A percentile compares a stretch with the other conserved stretches of the same genome.
These are phyloP conservation scores for Rhodomyrtus psidioides DNA, from an alignment of 441 rosid genomes.

Conservation along the genomic window DNA sequence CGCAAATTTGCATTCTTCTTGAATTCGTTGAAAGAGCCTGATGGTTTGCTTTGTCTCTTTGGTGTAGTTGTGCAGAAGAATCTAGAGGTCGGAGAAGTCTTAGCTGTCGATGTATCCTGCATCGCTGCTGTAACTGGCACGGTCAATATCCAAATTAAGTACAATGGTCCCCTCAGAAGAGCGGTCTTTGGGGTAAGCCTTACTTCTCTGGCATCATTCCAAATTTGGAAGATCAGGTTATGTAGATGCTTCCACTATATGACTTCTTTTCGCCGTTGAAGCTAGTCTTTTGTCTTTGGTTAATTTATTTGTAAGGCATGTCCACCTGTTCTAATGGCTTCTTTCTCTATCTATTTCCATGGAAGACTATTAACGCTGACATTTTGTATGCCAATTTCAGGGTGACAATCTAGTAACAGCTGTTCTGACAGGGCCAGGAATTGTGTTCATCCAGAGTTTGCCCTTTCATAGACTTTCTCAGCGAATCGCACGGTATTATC, in stretches of 20 bases:
- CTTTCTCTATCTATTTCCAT: neutral
- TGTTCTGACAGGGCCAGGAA: constrained; percentile 87
- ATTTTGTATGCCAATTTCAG: constrained; percentile 28
- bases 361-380: neutral
- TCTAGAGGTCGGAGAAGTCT: constrained; percentile 87
- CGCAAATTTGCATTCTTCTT: neutral
- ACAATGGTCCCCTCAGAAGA: constrained; percentile 77
- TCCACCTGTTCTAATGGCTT: neutral
- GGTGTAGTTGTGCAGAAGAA: constrained; percentile 83
- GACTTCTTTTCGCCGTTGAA: neutral
- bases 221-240: neutral
- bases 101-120: constrained; percentile 80
- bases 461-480: constrained; percentile 90
- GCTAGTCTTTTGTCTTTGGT: neutral
- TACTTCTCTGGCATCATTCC: neutral
- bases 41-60: constrained; percentile 1
- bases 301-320: neutral
- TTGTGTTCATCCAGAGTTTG: constrained; percentile 93
- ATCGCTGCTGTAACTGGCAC: constrained; percentile 73
- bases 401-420: constrained; percentile 88
- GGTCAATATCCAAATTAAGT: constrained; percentile 72
- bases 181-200: constrained; percentile 79
- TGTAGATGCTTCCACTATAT: neutral
- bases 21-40: constrained; percentile 4
- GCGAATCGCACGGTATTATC: constrained; percentile 74